A percentile compares a stretch with the other conserved stretches of the same genome.
Evolutionary conservation across 257 asterid genomes (phyloP).

Genomic region (Solanum piurae): DNA sequence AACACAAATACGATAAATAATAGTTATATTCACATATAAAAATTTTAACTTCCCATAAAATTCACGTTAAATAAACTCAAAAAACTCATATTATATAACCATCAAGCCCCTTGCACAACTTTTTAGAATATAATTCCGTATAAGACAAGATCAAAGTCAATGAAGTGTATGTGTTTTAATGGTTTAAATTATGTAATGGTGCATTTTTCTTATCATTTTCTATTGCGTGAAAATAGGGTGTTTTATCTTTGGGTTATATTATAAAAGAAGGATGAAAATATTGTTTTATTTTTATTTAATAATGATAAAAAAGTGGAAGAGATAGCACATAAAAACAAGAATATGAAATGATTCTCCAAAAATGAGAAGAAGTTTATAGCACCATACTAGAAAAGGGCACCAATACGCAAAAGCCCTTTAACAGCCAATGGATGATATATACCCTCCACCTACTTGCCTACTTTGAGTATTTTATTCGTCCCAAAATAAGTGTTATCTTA

Average conservation of each 20-base stretch:
- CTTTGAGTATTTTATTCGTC: background rate
- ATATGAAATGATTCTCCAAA: background rate
- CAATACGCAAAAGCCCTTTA: background rate
- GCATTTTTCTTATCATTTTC: background rate
- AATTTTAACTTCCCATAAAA: background rate
- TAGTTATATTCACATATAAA: no score
- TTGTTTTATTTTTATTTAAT: background rate
- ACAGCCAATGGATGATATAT: background rate
- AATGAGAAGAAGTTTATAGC: background rate
- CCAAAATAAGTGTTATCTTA: background rate
- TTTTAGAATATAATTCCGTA: background rate
- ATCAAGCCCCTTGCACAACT: background rate
- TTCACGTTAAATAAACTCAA: no score
- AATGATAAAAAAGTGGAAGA: background rate
- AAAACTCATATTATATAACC: background rate
- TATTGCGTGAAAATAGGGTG: background rate
- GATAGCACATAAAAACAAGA: background rate
- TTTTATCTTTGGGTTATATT: background rate
- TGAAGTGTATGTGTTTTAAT: background rate
- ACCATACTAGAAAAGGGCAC: background rate
- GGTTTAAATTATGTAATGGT: background rate
- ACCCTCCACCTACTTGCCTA: background rate
- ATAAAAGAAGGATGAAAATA: background rate
- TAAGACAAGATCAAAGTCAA: background rate
- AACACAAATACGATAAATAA: background rate